Percentiles rank a stretch among this genome's conserved stretches.
Evolutionary conservation across 192 early-diverging fungal species (phyloP).

Genomic region (Gigaspora rosea): DNA sequence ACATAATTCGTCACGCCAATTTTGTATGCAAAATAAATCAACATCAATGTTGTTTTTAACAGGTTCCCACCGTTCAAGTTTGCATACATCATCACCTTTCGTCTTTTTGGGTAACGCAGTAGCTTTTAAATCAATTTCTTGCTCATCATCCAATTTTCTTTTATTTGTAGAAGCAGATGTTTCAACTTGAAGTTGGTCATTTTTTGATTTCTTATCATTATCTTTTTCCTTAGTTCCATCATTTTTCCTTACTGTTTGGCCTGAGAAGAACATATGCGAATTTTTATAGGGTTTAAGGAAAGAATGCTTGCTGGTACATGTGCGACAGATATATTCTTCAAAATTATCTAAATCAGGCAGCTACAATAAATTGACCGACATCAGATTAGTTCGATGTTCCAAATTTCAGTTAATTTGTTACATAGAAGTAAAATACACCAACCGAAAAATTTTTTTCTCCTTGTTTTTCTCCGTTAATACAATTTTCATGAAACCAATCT

Average conservation of each 20-base stretch:
- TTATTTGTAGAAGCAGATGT: constrained; percentile 17
- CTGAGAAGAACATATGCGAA: constrained; percentile 29
- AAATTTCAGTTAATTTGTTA: neutral
- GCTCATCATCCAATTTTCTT: constrained; percentile 22
- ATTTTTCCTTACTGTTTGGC: constrained; percentile 7
- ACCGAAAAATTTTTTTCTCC: constrained; percentile 14
- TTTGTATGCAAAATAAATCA: constrained; percentile 70
- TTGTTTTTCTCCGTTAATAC: constrained; percentile 54
- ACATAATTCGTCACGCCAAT: constrained; percentile 76
- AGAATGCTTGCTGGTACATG: constrained; percentile 54
- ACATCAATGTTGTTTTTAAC: constrained; percentile 42
- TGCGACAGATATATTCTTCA: constrained; percentile 71
- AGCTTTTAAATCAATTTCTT: neutral
- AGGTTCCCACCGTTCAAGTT: constrained; percentile 29
- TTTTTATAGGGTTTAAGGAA: constrained; percentile 37
- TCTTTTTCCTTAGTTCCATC: neutral
- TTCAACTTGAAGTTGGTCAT: neutral
- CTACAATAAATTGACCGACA: constrained; percentile 32
- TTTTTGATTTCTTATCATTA: neutral
- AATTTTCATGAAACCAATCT: constrained; percentile 80
- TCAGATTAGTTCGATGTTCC: neutral
- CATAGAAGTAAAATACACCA: neutral
- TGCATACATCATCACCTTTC: constrained; percentile 27
- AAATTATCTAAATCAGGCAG: constrained; percentile 56
- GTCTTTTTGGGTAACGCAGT: constrained; percentile 1